Evolutionary conservation across 805 yeast species (phyloP), one percentile per base, ranked within the genome.

Genomic region (Kuraishia ogatae): DNA sequence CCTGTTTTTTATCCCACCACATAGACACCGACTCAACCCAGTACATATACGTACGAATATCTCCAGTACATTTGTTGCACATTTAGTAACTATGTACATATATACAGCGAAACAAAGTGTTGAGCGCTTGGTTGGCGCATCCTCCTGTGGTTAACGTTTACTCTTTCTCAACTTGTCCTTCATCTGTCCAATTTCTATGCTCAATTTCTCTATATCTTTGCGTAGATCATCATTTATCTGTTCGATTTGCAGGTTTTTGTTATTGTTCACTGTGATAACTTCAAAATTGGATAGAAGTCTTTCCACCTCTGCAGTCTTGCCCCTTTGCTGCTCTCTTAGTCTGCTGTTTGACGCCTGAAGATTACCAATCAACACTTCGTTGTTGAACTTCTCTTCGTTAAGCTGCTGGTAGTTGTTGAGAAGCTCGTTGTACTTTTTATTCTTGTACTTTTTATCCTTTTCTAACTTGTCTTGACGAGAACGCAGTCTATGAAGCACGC

Each of bases 301-400:
- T 20, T 64, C 62, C 21, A 68, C 56, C 54, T 62, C 59, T 1
- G 59, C 52, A 19, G 59, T 60, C 39, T 56, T 49, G 4, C 55
- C 52, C 3, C 53, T 56, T 11, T 58, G 51, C 15, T 59, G 60
- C 1, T 52, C 52, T 23, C 60, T 57, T 15, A 68, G 53, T 10
- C 58, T 57, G 2, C 54, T 54, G 54, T 66, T 67, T 19, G 54
- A 57, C 2, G 47, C 47, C 39, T 56, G 56, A 21, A 66, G 54
- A 24, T 62, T 62, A 29, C 56, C 55, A 4, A 68, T 46, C 13
- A 59, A 53, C 2, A 61, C 55, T 48, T 63, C 64, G 54, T 66
- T 63, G 53, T 64, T 64, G 57, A 64, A 62, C 47, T 62, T 62
- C 49, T 70, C 72, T 53, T 67, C 71, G 55, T 66, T 68, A 52